Evolutionary conservation across 2,329 filamentous ascomycete species (phyloP).

Genomic region (Apiospora malaysiana): DNA sequence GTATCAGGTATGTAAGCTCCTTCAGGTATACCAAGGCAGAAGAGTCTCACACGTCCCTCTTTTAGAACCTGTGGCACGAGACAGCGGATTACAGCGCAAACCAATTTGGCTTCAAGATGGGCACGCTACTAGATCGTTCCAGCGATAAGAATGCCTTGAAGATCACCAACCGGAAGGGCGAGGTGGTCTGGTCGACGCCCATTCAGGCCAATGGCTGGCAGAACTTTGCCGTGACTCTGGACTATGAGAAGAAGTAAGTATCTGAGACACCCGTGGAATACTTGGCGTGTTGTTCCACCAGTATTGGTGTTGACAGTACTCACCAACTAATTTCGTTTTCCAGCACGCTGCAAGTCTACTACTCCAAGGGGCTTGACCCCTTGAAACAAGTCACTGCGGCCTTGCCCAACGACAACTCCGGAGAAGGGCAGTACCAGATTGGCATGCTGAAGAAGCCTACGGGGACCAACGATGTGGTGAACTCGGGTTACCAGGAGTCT

Average conservation of each 20-base stretch:
- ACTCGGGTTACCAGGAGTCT: slow-evolving; percentile 53
- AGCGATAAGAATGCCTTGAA: slow-evolving; percentile 48
- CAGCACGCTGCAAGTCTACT: slow-evolving; percentile 62
- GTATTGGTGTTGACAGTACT: background rate
- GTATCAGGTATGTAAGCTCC: slow-evolving; percentile 34
- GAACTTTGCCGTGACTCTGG: slow-evolving; percentile 64
- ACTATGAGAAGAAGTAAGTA: slow-evolving; percentile 61
- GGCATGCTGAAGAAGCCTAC: slow-evolving; percentile 64
- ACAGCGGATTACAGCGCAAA: slow-evolving; percentile 37
- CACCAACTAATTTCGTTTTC: background rate
- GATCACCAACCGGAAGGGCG: slow-evolving; percentile 46
- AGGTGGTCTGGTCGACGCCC: slow-evolving; percentile 46
- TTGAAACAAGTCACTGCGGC: slow-evolving; percentile 54
- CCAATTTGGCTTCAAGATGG: slow-evolving; percentile 43
- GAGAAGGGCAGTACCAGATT: slow-evolving; percentile 61
- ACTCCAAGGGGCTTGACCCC: slow-evolving; percentile 54
- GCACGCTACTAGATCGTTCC: slow-evolving; percentile 42
- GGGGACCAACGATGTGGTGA: slow-evolving; percentile 56
- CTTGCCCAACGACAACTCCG: slow-evolving; percentile 56
- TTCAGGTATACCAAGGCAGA: slow-evolving; percentile 25
- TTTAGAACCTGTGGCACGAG: slow-evolving; percentile 42
- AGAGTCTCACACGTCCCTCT: slow-evolving; percentile 17
- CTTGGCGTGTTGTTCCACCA: background rate
- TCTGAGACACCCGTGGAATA: background rate
- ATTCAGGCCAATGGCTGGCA: slow-evolving; percentile 59